Evolutionary conservation across 2,329 filamentous ascomycete species (phyloP).

Genomic region (Didymella pomorum): DNA sequence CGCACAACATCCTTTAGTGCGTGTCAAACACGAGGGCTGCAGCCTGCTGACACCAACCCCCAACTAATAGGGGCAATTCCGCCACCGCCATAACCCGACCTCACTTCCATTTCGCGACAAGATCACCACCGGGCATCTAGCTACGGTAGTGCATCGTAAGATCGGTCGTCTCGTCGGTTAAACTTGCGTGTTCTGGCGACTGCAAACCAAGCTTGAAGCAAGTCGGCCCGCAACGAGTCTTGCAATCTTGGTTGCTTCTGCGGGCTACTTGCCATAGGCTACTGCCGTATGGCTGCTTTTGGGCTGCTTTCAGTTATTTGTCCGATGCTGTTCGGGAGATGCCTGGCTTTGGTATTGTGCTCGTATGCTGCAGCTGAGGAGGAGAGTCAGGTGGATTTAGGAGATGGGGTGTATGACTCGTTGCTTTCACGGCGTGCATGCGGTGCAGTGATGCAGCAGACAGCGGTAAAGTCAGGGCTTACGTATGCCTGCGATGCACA

Average conservation of each 20-base stretch:
- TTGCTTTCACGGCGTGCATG: background rate
- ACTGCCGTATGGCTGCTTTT: too few species aligned
- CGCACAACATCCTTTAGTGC: background rate
- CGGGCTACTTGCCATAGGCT: background rate
- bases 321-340: background rate
- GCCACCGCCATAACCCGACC: background rate
- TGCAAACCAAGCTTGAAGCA: background rate
- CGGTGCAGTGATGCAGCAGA: background rate
- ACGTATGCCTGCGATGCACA: background rate
- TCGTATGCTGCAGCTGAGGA: background rate
- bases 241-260: background rate
- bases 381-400: background rate
- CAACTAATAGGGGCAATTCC: background rate
- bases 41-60: background rate
- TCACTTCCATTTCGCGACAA: too few species aligned
- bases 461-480: background rate
- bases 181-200: background rate
- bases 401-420: background rate
- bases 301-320: background rate
- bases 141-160: background rate
- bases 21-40: background rate
- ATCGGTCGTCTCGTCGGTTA: background rate
- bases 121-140: background rate
- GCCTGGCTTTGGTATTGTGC: background rate
- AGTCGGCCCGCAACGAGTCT: too few species aligned